Evolutionary conservation across 345 rosid species (phyloP).

Genomic region (Pistacia integerrima): DNA sequence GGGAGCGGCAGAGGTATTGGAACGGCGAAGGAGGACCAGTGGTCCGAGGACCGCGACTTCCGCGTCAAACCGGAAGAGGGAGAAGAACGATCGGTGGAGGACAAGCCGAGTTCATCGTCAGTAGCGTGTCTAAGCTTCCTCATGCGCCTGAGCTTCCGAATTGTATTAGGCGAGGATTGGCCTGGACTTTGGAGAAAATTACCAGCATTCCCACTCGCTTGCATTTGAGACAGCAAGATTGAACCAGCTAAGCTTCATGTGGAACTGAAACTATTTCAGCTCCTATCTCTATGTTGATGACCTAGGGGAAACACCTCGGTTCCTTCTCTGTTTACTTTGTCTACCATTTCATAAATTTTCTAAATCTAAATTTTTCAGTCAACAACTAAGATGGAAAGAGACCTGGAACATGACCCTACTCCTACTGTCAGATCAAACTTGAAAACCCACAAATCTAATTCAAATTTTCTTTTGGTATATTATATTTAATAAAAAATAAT

Average conservation of each 20-base stretch:
- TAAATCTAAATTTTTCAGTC: constrained; percentile 3
- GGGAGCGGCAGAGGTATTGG: constrained; percentile 72
- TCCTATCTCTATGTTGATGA: background rate
- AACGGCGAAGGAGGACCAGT: constrained; percentile 38
- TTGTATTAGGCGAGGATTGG: constrained; percentile 15
- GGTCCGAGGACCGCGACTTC: constrained; percentile 29
- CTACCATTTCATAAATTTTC: background rate
- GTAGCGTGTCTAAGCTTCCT: constrained; percentile 54
- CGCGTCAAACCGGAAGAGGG: constrained; percentile 31
- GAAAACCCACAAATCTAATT: background rate
- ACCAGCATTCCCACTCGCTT: constrained; percentile 12
- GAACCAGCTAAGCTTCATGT: constrained; percentile 26
- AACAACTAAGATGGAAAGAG: constrained; percentile 11
- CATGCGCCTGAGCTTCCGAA: constrained; percentile 46
- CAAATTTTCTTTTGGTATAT: no score
- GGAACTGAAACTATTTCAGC: constrained; percentile 7
- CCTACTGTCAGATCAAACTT: background rate
- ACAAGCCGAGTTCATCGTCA: constrained; percentile 46
- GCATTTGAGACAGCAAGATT: background rate
- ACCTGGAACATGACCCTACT: background rate
- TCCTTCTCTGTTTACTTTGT: constrained; percentile 31
- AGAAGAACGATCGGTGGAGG: constrained; percentile 11
- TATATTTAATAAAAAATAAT: background rate
- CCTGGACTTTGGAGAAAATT: constrained; percentile 8
- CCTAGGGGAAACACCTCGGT: constrained; percentile 22